Base-by-base conservation (phyloP, 257 asterid species). In the Osmanthus fragrans region DNA sequence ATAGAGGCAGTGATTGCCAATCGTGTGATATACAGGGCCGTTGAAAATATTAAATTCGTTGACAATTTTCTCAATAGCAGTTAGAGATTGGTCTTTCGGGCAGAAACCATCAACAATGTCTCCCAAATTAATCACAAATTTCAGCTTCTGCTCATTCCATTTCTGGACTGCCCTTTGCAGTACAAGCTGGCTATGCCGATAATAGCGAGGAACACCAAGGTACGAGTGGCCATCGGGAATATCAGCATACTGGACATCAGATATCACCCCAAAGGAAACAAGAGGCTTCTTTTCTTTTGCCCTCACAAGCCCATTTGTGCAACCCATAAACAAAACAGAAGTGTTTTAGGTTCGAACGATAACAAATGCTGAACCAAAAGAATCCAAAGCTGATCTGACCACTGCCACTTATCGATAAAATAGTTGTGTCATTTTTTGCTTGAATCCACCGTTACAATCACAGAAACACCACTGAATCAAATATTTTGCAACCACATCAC, bases 221-320 rank as follows among this genome's bases (percentile, higher is more conserved):
- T 93, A 92, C 3, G 99, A 96, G 79, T 82, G 73, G 60, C 99
- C 97, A 67, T 96, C 92, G 0, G 97, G 93, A 82, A 96, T 96
- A 73, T 96, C 98, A n/a, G 99, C 98, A 56, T 89, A 96, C 71
- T 96, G 99, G 79, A 96, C 97, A 80, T 96, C 98, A 4, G 99
- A 80, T 77, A 96, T 96, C 49, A 96, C 93, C 19, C 99, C 99
- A 16, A 93, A 93, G 71, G 99, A 93, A 71, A 92, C 76, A 68
- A 93, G 92, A 37, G 97, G 99, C 64, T 87, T 83, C 82, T 83
- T 87, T 80, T 83, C 87, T 40, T 71, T 80, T 51, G 79, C 79
- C 70, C 51, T 70, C 21, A 83, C 71, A 37, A 84, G 74, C 25
- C 90, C 90, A 65, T 88, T 86, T 77, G 80, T 81, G 77, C 83